These are phyloP conservation scores for Medicago lupulina DNA, from an alignment of 306 rosid species.

Conservation along the genomic window DNA sequence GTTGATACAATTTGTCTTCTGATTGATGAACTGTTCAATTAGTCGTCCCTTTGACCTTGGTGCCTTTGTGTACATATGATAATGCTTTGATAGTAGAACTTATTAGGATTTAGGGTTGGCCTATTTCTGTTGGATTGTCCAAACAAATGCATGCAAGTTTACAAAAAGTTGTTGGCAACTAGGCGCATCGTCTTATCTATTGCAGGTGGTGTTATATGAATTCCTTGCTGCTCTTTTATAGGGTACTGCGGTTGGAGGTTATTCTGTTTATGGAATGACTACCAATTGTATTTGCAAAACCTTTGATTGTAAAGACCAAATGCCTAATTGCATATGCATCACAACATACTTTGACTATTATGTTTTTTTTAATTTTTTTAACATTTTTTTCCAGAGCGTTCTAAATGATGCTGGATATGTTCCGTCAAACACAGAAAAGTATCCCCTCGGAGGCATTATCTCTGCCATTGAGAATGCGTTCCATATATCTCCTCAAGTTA, in stretches of 20 bases:
- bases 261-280: constrained; percentile 28
- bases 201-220: background rate
- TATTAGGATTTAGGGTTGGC: constrained; percentile 24
- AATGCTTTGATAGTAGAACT: constrained; percentile 19
- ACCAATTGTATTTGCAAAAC: constrained; percentile 41
- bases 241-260: constrained; percentile 26
- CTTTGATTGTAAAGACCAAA: constrained; percentile 26
- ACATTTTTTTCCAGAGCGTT: constrained; percentile 63
- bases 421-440: constrained; percentile 86
- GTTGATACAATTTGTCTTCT: constrained; percentile 1
- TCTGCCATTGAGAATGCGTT: constrained; percentile 94
- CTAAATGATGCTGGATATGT: constrained; percentile 81
- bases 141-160: constrained; percentile 8
- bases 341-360: constrained; percentile 32
- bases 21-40: constrained; percentile 9
- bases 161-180: constrained; percentile 14
- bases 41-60: constrained; percentile 17
- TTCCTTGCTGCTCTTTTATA: background rate
- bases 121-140: constrained; percentile 4
- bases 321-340: constrained; percentile 28
- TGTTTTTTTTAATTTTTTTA: background rate
- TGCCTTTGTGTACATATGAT: background rate
- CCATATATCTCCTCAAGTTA: constrained; percentile 68
- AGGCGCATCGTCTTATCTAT: constrained; percentile 3
- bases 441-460: constrained; percentile 90